phyloP scores from a whole-genome alignment of 176 grass and related monocot genomes.

The Triticum dicoccoides region DNA sequence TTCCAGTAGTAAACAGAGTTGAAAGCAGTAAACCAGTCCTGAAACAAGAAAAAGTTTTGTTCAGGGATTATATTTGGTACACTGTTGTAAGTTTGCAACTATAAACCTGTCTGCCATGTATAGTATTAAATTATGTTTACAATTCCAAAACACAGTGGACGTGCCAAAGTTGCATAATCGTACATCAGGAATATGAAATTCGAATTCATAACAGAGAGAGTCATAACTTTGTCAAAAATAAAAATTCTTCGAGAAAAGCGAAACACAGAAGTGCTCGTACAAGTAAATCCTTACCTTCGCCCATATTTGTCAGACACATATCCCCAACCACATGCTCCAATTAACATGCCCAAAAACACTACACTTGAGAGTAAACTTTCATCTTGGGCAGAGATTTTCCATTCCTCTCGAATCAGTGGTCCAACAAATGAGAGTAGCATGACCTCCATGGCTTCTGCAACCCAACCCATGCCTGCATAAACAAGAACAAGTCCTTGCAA shows the following conservation, averaged over 20 bases:
- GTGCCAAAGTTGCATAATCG: neutral
- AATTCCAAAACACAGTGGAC: neutral
- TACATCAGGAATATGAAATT: neutral
- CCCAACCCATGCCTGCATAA: conserved; percentile 83
- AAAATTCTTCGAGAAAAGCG: neutral
- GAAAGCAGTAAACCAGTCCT: conserved; percentile 72
- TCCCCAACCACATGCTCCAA: conserved; percentile 71
- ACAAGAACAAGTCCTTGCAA: conserved; percentile 71
- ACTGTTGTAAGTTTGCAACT: neutral
- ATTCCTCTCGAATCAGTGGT: conserved; percentile 55
- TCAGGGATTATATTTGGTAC: conserved; percentile 3
- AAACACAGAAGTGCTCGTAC: neutral
- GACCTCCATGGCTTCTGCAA: conserved; percentile 76
- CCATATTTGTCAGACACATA: conserved; percentile 80
- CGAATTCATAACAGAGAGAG: neutral
- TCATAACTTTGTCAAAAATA: neutral
- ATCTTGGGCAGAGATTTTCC: conserved; percentile 54
- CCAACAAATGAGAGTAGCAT: conserved; percentile 90
- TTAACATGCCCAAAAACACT: conserved; percentile 83
- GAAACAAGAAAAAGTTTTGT: conserved; percentile 38
- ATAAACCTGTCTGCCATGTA: neutral
- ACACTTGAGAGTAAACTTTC: conserved; percentile 78
- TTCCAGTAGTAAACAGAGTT: conserved; percentile 50
- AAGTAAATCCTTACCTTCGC: conserved; percentile 47
- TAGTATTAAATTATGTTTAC: neutral